Evolutionary conservation across 306 rosid genomes (phyloP).

Genomic region (Castanopsis chinensis): DNA sequence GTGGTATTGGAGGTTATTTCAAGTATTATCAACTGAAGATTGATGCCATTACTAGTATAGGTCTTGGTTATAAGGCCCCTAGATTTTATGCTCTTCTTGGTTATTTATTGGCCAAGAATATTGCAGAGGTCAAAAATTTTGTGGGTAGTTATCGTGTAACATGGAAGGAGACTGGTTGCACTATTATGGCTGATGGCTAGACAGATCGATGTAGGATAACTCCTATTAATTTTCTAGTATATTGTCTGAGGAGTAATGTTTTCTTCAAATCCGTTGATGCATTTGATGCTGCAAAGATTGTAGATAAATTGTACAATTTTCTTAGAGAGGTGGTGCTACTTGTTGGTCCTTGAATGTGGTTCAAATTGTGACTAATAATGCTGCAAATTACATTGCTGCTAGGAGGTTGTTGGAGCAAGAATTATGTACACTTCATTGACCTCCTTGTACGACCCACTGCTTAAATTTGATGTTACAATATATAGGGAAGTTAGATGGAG

Average conservation of each 20-base stretch:
- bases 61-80: too few species aligned
- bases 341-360: neutral
- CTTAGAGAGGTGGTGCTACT: neutral
- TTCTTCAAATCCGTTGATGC: neutral
- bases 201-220: neutral
- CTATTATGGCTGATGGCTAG: too few species aligned
- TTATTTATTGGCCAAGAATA: neutral
- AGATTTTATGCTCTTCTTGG: neutral
- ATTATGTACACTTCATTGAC: neutral
- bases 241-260: neutral
- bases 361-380: neutral
- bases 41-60: too few species aligned
- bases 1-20: neutral
- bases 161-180: neutral
- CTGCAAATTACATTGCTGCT: neutral
- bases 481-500: too few species aligned
- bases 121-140: neutral
- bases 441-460: neutral
- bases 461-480: neutral
- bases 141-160: neutral
- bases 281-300: neutral
- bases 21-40: too few species aligned
- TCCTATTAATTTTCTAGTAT: neutral
- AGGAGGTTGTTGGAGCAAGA: neutral
- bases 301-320: neutral